These are phyloP conservation scores for Dendrobium catenatum DNA, from an alignment of 106 monocot species.

Conservation along the genomic window DNA sequence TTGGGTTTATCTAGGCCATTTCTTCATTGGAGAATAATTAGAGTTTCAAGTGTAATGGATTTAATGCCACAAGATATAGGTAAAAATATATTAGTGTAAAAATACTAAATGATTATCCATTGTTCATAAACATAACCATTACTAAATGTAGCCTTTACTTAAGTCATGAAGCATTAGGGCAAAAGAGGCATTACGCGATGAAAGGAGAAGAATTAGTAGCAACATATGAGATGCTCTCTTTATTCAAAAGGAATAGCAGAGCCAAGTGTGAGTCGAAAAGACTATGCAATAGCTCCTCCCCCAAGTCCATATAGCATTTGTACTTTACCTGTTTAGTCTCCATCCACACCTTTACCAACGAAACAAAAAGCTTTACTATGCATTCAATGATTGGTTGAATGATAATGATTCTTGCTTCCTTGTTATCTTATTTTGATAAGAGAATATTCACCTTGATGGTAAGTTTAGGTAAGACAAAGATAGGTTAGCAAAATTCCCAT, in stretches of 20 bases:
- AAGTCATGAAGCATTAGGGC: background rate
- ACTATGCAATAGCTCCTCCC: background rate
- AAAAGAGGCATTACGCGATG: background rate
- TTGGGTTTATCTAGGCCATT: no score
- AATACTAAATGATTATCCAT: no score
- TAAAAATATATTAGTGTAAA: no score
- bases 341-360: background rate
- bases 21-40: no score
- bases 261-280: background rate
- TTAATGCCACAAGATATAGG: no score
- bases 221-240: background rate
- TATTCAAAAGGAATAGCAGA: background rate
- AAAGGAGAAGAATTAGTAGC: background rate
- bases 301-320: background rate
- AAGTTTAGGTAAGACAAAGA: background rate
- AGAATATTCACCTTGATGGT: background rate
- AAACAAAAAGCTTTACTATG: background rate
- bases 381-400: background rate
- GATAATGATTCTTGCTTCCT: background rate
- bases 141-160: no score
- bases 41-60: no score
- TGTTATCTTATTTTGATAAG: background rate
- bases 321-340: background rate
- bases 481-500: background rate
- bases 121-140: no score